Conservation (phyloP, 2,329 filamentous ascomycete genomes). For the Trichoderma simmonsii region DNA sequence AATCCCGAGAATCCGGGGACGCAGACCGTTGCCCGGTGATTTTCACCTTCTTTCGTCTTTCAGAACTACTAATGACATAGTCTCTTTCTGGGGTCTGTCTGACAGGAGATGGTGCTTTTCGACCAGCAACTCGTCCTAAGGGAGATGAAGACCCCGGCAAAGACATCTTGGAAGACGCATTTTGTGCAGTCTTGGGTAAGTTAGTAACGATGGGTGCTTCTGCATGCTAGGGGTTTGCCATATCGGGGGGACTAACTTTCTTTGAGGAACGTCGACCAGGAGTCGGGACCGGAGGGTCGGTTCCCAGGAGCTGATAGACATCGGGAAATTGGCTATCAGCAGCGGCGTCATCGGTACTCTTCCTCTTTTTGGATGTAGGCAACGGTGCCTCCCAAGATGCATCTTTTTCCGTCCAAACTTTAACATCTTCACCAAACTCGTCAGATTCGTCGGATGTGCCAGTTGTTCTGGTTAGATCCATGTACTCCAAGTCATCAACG, state of each 20-base stretch:
- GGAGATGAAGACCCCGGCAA: constrained; percentile 10
- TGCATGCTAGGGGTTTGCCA: constrained; percentile 20
- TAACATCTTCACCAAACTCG: constrained; percentile 37
- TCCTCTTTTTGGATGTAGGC: constrained; percentile 48
- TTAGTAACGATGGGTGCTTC: constrained; percentile 16
- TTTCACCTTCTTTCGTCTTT: constrained; percentile 17
- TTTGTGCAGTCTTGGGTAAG: not conserved
- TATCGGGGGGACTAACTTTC: constrained; percentile 23
- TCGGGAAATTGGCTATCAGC: constrained; percentile 52
- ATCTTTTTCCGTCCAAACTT: constrained; percentile 44
- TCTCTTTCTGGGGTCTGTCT: constrained; percentile 8
- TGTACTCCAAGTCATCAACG: constrained; percentile 35
- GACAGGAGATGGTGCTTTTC: not conserved
- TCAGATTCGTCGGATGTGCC: constrained; percentile 35
- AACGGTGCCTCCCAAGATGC: constrained; percentile 38
- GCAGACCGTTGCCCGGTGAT: not conserved
- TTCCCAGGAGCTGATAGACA: constrained; percentile 48
- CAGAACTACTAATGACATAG: not conserved
- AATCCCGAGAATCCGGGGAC: not conserved
- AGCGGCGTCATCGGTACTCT: constrained; percentile 44
- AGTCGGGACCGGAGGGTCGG: constrained; percentile 37
- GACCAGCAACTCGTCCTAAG: constrained; percentile 15
- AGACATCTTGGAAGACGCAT: not conserved
- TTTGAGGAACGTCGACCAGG: constrained; percentile 29
- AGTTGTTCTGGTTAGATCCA: constrained; percentile 41